phyloP scores from a whole-genome alignment of 805 yeast genomes.

The Saccharomycopsis schoenii region DNA sequence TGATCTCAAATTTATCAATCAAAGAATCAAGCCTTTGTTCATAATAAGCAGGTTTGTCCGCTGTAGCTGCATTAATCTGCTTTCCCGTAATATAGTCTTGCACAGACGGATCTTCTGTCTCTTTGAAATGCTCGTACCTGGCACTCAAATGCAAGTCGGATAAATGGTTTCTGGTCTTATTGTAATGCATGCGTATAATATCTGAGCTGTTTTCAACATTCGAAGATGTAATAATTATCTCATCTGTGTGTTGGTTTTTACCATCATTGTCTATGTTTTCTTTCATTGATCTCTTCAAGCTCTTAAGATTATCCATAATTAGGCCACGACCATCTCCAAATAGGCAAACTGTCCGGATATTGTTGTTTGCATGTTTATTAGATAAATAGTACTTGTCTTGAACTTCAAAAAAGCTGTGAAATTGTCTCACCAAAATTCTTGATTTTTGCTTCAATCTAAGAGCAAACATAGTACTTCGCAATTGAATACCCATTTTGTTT shows the following conservation, averaged over 20 bases:
- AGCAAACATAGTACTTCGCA: no score
- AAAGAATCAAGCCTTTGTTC: slow-evolving; percentile 31
- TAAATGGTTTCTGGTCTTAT: neutral
- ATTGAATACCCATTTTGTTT: neutral
- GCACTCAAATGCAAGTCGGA: slow-evolving; percentile 65
- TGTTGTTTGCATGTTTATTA: neutral
- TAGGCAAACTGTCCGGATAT: neutral
- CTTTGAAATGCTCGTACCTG: slow-evolving; percentile 79
- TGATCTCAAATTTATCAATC: slow-evolving; percentile 40
- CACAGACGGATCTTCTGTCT: slow-evolving; percentile 62
- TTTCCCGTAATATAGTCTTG: slow-evolving; percentile 7
- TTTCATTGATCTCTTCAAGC: neutral
- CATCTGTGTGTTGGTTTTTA: neutral
- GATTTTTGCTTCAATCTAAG: neutral
- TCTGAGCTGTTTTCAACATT: neutral
- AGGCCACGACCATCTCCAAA: neutral
- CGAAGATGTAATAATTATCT: neutral
- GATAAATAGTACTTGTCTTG: neutral
- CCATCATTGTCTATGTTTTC: neutral
- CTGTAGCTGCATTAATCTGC: neutral
- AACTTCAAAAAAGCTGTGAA: neutral
- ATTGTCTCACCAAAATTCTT: neutral
- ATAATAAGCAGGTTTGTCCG: slow-evolving; percentile 47
- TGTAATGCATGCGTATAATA: neutral
- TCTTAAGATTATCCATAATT: neutral